Base-by-base conservation (phyloP, 1,139 yeast species). In the Saccharomyces hybrid region DNA sequence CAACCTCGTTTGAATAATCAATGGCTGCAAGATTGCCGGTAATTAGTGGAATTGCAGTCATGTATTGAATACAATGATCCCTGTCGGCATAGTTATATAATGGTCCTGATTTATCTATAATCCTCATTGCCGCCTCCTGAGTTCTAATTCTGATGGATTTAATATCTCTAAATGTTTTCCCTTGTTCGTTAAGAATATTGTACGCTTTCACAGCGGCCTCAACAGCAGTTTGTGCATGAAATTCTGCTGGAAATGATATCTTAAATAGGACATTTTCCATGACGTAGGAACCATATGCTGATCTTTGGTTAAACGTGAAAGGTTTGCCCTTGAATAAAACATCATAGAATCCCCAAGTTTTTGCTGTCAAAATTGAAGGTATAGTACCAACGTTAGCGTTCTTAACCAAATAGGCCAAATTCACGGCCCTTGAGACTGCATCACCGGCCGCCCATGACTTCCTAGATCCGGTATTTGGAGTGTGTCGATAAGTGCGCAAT, bases 391-490 rank as follows among this genome's bases (percentile, higher is more conserved):
- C 71, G 63, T 77, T 78, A 31, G 83, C 83, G 54, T 75, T 72
- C 65, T 78, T 76, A 48, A 80, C 83, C 57, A 77, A 71, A 54
- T 77, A 74, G 11, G 78, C 83, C 57, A 81, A 65, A 65, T 80
- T 78, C 28, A 80, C 84, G 20, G 84, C 85, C 57, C 84, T 73
- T 13, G 82, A 73, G 51, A 77, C 78, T 9, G 84, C 84, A 61
- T 80, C 84, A 57, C 84, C 85, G 13, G 85, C 85, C 41, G 85
- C 85, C 85, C 85, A 80, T 0, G 83, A 80, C 70, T 80, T 80
- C 64, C 84, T 75, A 9, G 82, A 77, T 71, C 80, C 80, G 55
- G 84, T 81, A 69, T 80, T 80, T 58, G 85, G 84, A 6, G 84
- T 81, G 63, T 80, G 84, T 61, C 85, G 75, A 64, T 80, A 80